Evolutionary conservation across 2,329 filamentous ascomycete genomes (phyloP).

Genomic region (Penicillium sclerotigenum): DNA sequence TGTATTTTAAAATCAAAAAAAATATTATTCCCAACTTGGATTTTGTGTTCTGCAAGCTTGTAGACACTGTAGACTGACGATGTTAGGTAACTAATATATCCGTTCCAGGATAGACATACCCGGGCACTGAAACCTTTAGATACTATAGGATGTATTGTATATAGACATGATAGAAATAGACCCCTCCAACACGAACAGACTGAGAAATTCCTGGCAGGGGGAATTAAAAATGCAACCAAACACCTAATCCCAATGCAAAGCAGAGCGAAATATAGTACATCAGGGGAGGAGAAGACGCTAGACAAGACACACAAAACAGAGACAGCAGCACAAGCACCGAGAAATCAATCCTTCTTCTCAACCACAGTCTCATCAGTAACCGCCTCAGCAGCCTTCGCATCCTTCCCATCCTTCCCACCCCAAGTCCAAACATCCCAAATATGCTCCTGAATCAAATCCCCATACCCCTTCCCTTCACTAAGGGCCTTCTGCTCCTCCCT

Average conservation of each 20-base stretch:
- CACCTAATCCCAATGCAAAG: constrained; percentile 20
- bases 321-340: neutral
- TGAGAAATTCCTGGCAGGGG: neutral
- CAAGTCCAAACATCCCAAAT: constrained; percentile 48
- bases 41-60: neutral
- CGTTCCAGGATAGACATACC: neutral
- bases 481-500: constrained; percentile 44
- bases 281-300: neutral
- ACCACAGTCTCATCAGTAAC: constrained; percentile 20
- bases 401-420: constrained; percentile 29
- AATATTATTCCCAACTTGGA: neutral
- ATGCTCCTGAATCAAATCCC: constrained; percentile 46
- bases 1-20: neutral
- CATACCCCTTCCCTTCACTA: constrained; percentile 44
- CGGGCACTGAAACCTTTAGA: neutral
- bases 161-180: neutral
- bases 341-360: constrained; percentile 7
- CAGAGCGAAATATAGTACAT: constrained; percentile 14
- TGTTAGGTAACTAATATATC: neutral
- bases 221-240: constrained; percentile 10
- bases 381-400: constrained; percentile 16
- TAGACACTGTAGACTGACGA: no score
- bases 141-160: neutral
- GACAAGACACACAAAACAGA: neutral
- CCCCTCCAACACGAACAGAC: neutral